Evolutionary conservation across 306 rosid species (phyloP), one percentile per base, ranked within the genome.

Genomic region (Amphicarpaea edgeworthii): DNA sequence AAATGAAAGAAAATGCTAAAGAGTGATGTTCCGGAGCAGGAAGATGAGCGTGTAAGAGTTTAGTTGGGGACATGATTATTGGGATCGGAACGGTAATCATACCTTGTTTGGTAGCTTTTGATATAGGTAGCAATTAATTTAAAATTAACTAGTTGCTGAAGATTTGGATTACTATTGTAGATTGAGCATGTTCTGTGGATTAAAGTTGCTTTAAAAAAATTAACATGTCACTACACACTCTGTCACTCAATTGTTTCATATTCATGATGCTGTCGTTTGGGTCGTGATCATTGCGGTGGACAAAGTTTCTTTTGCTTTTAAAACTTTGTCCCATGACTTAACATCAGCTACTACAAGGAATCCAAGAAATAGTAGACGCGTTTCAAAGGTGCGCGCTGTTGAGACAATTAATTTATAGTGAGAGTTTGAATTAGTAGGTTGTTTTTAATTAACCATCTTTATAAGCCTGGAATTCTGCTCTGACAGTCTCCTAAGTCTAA

Each of bases 221-320:
- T n/a, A 58, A 73, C 8, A 68, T 26, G 23, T 0, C n/a, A 6
- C 4, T n/a, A 11, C 77, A 63, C 59, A 11, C 11, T 65, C 53
- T 74, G 62, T 73, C 49, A 15, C 32, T 21, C 41, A 5, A 61
- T 76, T 61, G 70, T 78, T 21, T 47, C 37, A 67, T 62, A 49
- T 65, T 69, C 77, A 83, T 85, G 75, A 83, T 89, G 86, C 58
- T 87, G 88, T 87, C 90, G 81, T 71, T 51, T 75, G 71, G 81
- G 81, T 64, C 65, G 58, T 75, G 21, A 80, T 74, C 79, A 63
- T 87, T 74, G 81, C 81, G 37, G 21, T 12, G 51, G 89, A 79
- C 83, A 85, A 34, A 83, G 77, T 75, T 72, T 62, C 65, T 81
- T 77, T 83, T 68, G 24, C 86, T 83, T 79, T 83, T 16, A 24